Base-by-base conservation (phyloP, 352 stramenopile species). In the Halophytophthora polymorphica region DNA sequence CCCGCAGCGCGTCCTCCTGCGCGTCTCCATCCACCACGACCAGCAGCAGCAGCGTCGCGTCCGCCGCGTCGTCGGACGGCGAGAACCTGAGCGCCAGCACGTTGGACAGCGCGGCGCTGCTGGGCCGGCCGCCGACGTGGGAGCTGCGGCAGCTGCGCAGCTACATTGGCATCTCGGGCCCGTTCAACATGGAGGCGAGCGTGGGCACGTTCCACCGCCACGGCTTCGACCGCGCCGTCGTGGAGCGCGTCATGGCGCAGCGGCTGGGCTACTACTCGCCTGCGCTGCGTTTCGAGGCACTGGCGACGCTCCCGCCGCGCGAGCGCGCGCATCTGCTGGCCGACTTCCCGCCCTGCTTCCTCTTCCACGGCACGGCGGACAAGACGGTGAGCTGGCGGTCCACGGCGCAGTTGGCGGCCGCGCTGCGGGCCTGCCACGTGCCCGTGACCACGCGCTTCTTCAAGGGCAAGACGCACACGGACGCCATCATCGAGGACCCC, bases 401-500 rank as follows among this genome's bases (percentile, higher is more conserved):
- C 28, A 77, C 62, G 10, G 62, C 81, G 53, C 66, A 86, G 55
- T 67, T 90, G 34, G 69, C 72, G 12, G 29, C 63, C 5, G 69
- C 78, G 2, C 61, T 93, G 22, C 40, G 66, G 45, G 49, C 70
- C 7, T 80, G 74, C 40, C 64, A 56, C 4, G 50, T 83, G 7
- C 52, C 48, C 5, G 80, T 90, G 13, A 67, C 69, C n/a, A 69
- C 73, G 38, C 64, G 77, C 33, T 83, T 79, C 29, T 97, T 96
- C 41, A 50, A 78, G 17, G 68, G 65, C 50, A 96, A 91, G 79
- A 89, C 77, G 15, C 90, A 97, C 61, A 97, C 90, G 5, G 90
- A 97, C 68, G 85, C 90, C 19, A 97, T 97, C 56, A 83, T 97
- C 42, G 90, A 97, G 55, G 78, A 89, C 55, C 78, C 78, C 11